A percentile compares a stretch with the other conserved stretches of the same genome.
Conservation (phyloP, 192 early-diverging fungal genomes). For the Allomyces macrogynus region DNA sequence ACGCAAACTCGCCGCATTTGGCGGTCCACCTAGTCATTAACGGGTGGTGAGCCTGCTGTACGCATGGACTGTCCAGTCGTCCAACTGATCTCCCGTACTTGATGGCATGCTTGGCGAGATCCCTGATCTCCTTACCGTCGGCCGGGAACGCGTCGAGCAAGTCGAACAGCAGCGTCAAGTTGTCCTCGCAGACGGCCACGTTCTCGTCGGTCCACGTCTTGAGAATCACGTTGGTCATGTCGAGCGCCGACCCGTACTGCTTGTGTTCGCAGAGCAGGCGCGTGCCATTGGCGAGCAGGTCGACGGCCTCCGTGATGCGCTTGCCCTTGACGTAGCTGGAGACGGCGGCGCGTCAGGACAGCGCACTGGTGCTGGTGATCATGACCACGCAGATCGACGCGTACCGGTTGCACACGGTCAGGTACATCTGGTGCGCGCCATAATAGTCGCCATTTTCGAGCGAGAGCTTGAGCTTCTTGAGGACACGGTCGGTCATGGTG, state of each 20-base stretch:
- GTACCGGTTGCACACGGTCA: conserved; percentile 69
- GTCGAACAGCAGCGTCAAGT: conserved; percentile 34
- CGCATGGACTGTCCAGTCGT: conserved; percentile 3
- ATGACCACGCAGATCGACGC: not conserved
- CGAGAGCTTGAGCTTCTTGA: conserved; percentile 43
- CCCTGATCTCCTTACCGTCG: conserved; percentile 22
- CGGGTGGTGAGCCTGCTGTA: not conserved
- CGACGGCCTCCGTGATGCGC: conserved; percentile 49
- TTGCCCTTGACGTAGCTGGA: conserved; percentile 70
- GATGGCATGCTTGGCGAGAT: conserved; percentile 28
- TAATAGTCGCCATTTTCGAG: conserved; percentile 71
- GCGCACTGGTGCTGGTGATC: not conserved
- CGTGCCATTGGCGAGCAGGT: conserved; percentile 61
- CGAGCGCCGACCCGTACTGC: conserved; percentile 62
- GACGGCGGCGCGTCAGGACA: not conserved
- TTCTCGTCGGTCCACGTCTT: conserved; percentile 53
- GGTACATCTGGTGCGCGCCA: conserved; percentile 94
- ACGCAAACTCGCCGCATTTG: conserved; percentile 26
- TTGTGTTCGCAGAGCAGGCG: conserved; percentile 52
- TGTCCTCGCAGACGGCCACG: conserved; percentile 41
- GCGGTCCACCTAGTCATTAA: conserved; percentile 32
- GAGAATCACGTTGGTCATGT: conserved; percentile 61
- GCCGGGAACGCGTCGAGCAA: conserved; percentile 38
- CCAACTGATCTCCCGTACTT: conserved; percentile 16
- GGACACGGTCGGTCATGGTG: conserved; percentile 38